Base-by-base conservation (phyloP, 495 filamentous ascomycete species). In the Penicillium steckii region DNA sequence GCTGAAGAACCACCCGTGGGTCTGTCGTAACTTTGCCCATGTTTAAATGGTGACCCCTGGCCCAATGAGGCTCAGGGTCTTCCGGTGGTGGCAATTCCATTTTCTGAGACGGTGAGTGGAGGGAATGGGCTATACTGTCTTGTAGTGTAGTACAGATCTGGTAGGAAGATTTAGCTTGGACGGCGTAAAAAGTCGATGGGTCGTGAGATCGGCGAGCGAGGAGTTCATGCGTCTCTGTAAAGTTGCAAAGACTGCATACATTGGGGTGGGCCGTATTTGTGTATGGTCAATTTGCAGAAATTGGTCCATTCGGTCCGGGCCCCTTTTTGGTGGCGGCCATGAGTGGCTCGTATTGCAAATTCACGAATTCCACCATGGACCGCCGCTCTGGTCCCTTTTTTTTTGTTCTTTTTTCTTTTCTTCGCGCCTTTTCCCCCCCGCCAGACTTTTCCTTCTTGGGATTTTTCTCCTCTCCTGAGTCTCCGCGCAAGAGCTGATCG, bases 221-320 rank as follows among this genome's bases (percentile, higher is more conserved):
- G 52, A 43, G 52, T 48, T 54, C 52, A 54, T 54, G 52, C 45
- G 43, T n/a, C n/a, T n/a, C n/a, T n/a, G n/a, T 15, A 17, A 37
- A 37, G 15, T 17, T n/a, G n/a, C 27, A 27, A 43, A 47, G 37
- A 32, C 18, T 37, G 33, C 17, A 47, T 33, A n/a, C 26, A 5
- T 27, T 27, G n/a, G n/a, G n/a, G n/a, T n/a, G n/a, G n/a, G n/a
- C n/a, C n/a, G n/a, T n/a, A n/a, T n/a, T n/a, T n/a, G n/a, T 37
- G 33, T 37, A 37, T 37, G n/a, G 21, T 17, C 13, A 41, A 40
- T 41, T 55, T 55, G 40, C 52, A 50, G 38, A 32, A 26, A 15
- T 13, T 35, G 32, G 32, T 10, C 38, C 10, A n/a, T 23, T 41
- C 19, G 0, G 8, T n/a, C 33, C 15, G 8, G 33, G 18, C 10